Evolutionary conservation across 441 rosid genomes (phyloP).

Genomic region (Aleurites moluccanus): DNA sequence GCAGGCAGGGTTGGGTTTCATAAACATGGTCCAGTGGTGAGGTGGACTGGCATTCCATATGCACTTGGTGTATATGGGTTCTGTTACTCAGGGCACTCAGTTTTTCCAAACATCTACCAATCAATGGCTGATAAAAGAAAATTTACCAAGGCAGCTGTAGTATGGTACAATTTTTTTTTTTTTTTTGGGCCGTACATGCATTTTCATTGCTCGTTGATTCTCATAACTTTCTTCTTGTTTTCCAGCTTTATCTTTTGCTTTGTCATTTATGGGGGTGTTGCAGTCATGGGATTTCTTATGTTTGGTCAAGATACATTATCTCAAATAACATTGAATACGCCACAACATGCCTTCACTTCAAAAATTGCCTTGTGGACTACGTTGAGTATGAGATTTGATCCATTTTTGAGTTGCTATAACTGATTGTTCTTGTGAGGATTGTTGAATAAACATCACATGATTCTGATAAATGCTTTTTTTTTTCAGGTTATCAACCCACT

Average conservation of each 20-base stretch:
- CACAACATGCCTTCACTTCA: slow-evolving; percentile 49
- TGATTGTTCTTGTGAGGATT: not conserved
- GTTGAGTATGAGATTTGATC: slow-evolving; percentile 38
- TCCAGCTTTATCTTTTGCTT: slow-evolving; percentile 69
- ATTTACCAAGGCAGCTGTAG: slow-evolving; percentile 56
- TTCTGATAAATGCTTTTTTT: slow-evolving; percentile 21
- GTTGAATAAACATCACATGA: not conserved
- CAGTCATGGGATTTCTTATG: slow-evolving; percentile 79
- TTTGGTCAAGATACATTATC: slow-evolving; percentile 78
- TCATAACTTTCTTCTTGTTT: slow-evolving; percentile 5
- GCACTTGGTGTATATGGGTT: slow-evolving; percentile 81
- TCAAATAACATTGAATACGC: slow-evolving; percentile 87
- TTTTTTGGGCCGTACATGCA: not conserved
- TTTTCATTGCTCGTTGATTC: not conserved
- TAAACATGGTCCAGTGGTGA: slow-evolving; percentile 57
- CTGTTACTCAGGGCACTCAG: slow-evolving; percentile 79
- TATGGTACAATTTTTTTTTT: slow-evolving; percentile 41
- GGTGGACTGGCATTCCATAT: slow-evolving; percentile 81
- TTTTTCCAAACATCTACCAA: slow-evolving; percentile 90
- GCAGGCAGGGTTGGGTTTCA: slow-evolving; percentile 68
- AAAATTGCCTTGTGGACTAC: slow-evolving; percentile 83
- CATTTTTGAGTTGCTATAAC: not conserved
- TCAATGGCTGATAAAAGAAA: slow-evolving; percentile 90
- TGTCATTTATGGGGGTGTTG: slow-evolving; percentile 69
- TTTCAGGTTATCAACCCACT: slow-evolving; percentile 77